phyloP scores from a whole-genome alignment of 495 filamentous ascomycete genomes.

The Trypethelium eluteriae region DNA sequence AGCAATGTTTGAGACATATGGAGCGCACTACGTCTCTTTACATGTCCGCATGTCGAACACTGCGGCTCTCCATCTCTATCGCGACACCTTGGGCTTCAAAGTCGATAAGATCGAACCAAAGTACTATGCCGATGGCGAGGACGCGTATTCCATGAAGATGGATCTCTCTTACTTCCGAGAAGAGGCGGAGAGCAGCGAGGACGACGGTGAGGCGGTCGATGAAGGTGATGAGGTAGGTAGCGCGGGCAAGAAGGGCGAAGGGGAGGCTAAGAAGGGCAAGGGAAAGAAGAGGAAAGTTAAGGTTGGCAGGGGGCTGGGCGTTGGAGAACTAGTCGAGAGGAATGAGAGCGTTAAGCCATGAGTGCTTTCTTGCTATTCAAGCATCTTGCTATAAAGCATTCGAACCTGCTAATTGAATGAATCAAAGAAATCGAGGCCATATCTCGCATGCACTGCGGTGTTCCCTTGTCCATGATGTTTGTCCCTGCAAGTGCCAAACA shows the following conservation, averaged over 20 bases:
- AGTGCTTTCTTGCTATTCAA: background rate
- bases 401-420: too few species aligned
- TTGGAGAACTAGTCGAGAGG: slow-evolving; percentile 77
- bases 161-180: slow-evolving; percentile 59
- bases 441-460: too few species aligned
- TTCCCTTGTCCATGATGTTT: too few species aligned
- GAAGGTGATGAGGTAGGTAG: slow-evolving; percentile 33
- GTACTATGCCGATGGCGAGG: slow-evolving; percentile 98
- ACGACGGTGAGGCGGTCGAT: slow-evolving; percentile 48
- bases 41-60: slow-evolving; percentile 91
- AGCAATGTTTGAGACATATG: slow-evolving; percentile 92
- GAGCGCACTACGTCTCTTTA: slow-evolving; percentile 83
- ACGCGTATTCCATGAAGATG: slow-evolving; percentile 89
- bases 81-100: slow-evolving; percentile 85
- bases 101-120: slow-evolving; percentile 83
- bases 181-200: slow-evolving; percentile 38
- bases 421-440: too few species aligned
- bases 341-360: slow-evolving; percentile 46
- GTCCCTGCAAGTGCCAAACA: too few species aligned
- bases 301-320: slow-evolving; percentile 70
- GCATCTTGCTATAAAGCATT: too few species aligned
- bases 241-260: slow-evolving; percentile 36
- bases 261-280: slow-evolving; percentile 36
- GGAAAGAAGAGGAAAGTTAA: slow-evolving; percentile 57
- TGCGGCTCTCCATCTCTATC: slow-evolving; percentile 84